Percentiles rank a stretch among this genome's conserved stretches.
These are phyloP conservation scores for Ceratobasidium sp. DNA, from an alignment of 1,284 basidiomycete genomes.

Conservation along the genomic window DNA sequence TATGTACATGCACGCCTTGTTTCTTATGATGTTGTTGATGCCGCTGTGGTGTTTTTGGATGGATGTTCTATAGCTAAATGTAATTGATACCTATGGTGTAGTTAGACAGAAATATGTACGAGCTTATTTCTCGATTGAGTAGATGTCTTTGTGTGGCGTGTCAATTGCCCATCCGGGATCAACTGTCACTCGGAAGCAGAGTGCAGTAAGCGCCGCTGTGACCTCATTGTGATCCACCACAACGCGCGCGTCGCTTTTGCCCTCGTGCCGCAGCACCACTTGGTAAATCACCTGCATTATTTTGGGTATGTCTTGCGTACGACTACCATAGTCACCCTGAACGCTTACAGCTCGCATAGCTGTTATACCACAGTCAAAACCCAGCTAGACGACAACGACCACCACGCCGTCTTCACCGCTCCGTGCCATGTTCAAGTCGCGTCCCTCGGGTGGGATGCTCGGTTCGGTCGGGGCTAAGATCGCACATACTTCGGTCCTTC, in stretches of 20 bases:
- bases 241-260: neutral
- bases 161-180: no score
- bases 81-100: constrained; percentile 21
- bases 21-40: constrained; percentile 9
- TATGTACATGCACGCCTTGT: constrained; percentile 8
- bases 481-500: constrained; percentile 87
- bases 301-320: constrained; percentile 1
- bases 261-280: constrained; percentile 17
- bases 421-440: constrained; percentile 42
- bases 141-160: no score
- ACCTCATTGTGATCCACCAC: neutral
- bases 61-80: constrained; percentile 21
- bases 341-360: neutral
- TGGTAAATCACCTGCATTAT: neutral
- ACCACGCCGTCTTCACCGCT: constrained; percentile 38
- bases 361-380: neutral
- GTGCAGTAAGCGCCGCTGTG: neutral
- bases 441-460: constrained; percentile 47
- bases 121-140: no score
- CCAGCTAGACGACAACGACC: neutral
- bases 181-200: neutral
- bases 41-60: neutral
- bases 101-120: neutral
- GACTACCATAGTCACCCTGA: constrained; percentile 8
- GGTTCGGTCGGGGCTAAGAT: constrained; percentile 71